Conservation (phyloP, 2,329 filamentous ascomycete genomes). For the Exophiala alcalophila region DNA sequence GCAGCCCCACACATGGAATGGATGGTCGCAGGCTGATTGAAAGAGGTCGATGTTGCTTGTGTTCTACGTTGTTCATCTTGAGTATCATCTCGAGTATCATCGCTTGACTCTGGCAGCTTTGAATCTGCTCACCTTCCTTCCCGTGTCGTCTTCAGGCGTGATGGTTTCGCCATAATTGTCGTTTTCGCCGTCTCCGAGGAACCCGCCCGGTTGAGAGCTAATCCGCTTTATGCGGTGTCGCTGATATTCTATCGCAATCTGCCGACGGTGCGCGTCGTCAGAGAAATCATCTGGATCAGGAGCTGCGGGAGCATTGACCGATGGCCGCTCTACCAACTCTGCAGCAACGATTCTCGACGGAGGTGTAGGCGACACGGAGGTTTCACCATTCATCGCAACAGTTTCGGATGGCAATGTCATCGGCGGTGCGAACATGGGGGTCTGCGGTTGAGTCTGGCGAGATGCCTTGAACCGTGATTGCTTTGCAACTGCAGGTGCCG, state of each 20-base stretch:
- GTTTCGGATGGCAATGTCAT: slow-evolving; percentile 18
- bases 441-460: slow-evolving; percentile 17
- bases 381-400: not conserved
- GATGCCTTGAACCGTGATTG: slow-evolving; percentile 30
- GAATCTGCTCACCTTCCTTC: slow-evolving; percentile 56
- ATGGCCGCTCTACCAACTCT: slow-evolving; percentile 54
- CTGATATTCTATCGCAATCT: slow-evolving; percentile 81
- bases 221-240: slow-evolving; percentile 79
- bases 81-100: slow-evolving; percentile 1
- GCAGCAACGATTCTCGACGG: slow-evolving; percentile 55
- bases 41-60: too few relatives aligned
- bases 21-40: too few relatives aligned
- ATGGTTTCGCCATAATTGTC: slow-evolving; percentile 60
- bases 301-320: slow-evolving; percentile 32
- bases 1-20: too few relatives aligned
- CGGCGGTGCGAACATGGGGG: slow-evolving; percentile 37
- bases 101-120: slow-evolving; percentile 44
- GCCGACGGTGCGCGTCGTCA: slow-evolving; percentile 67
- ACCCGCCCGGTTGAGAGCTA: slow-evolving; percentile 77
- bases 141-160: slow-evolving; percentile 57
- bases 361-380: slow-evolving; percentile 35
- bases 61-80: too few relatives aligned
- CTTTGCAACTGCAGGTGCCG: slow-evolving; percentile 28
- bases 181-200: slow-evolving; percentile 58
- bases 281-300: slow-evolving; percentile 66